A percentile compares a stretch with the other conserved stretches of the same genome.
These are phyloP conservation scores for Cordyceps pruinosa DNA, from an alignment of 2,329 filamentous ascomycete genomes.

Conservation along the genomic window DNA sequence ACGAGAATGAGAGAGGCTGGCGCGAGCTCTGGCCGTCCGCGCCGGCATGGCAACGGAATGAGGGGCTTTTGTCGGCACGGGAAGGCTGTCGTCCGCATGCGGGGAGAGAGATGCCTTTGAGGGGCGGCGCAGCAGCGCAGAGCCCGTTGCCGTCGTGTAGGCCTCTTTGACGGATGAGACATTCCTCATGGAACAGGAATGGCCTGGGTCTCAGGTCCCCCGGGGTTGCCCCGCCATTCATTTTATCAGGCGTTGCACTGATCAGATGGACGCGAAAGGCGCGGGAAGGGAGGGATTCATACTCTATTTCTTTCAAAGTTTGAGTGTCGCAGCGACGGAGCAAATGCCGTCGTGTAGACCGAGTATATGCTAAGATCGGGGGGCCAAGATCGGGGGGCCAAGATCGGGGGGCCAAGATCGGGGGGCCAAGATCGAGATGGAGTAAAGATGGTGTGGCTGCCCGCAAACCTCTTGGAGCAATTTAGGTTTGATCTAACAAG, in stretches of 20 bases:
- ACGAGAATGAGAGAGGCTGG: background rate
- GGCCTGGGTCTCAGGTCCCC: background rate
- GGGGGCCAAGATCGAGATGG: background rate
- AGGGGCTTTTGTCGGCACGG: background rate
- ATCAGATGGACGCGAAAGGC: background rate
- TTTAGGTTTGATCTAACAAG: background rate
- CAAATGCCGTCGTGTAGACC: too few species aligned
- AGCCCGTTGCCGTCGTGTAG: too few species aligned
- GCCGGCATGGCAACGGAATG: background rate
- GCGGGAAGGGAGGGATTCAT: background rate
- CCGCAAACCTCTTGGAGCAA: background rate
- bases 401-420: too few species aligned
- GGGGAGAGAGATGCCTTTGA: too few species aligned
- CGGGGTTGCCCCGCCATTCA: conserved; percentile 6
- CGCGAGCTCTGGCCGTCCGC: background rate
- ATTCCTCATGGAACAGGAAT: background rate
- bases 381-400: too few species aligned
- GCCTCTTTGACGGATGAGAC: conserved; percentile 1
- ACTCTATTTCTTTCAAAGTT: background rate
- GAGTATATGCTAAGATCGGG: too few species aligned
- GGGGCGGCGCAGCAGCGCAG: too few species aligned
- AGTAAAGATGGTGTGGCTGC: background rate
- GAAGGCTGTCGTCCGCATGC: background rate
- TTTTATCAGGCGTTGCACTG: background rate
- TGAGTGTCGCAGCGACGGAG: too few species aligned